Conservation (phyloP, 768 basidiomycete genomes). For the Astraeus odoratus region DNA sequence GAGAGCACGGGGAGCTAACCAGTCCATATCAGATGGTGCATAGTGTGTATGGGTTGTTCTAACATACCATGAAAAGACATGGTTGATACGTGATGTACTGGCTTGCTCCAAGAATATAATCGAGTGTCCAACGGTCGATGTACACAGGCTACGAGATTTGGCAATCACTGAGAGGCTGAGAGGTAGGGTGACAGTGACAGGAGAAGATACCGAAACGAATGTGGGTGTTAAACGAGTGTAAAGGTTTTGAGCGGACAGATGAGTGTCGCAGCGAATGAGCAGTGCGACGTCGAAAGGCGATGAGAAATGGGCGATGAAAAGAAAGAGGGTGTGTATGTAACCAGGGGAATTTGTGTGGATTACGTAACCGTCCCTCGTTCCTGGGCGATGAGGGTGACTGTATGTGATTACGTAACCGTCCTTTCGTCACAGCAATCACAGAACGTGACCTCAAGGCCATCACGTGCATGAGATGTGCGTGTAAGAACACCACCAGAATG, state of each 20-base stretch:
- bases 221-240: slow-evolving; percentile 24
- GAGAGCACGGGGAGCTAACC: slow-evolving; percentile 55
- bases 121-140: slow-evolving; percentile 5
- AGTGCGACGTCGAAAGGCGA: slow-evolving; percentile 1
- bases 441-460: slow-evolving; percentile 13
- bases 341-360: background rate
- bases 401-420: too few species aligned
- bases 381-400: too few species aligned
- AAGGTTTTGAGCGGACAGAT: slow-evolving; percentile 6
- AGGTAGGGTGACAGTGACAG: too few species aligned
- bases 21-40: slow-evolving; percentile 2
- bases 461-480: too few species aligned
- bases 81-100: background rate
- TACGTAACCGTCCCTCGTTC: slow-evolving; percentile 4
- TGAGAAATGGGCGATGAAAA: slow-evolving; percentile 7
- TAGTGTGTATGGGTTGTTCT: too few species aligned
- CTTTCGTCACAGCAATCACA: slow-evolving; percentile 24
- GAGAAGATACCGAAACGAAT: slow-evolving; percentile 16
- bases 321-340: background rate
- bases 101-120: background rate
- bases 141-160: slow-evolving; percentile 5
- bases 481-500: too few species aligned
- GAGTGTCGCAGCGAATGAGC: slow-evolving; percentile 1
- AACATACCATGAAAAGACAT: slow-evolving; percentile 27
- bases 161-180: background rate